Percentiles rank a stretch among this genome's conserved stretches.
phyloP scores from a whole-genome alignment of 176 grass and related monocot genomes.

The Poa pratensis region DNA sequence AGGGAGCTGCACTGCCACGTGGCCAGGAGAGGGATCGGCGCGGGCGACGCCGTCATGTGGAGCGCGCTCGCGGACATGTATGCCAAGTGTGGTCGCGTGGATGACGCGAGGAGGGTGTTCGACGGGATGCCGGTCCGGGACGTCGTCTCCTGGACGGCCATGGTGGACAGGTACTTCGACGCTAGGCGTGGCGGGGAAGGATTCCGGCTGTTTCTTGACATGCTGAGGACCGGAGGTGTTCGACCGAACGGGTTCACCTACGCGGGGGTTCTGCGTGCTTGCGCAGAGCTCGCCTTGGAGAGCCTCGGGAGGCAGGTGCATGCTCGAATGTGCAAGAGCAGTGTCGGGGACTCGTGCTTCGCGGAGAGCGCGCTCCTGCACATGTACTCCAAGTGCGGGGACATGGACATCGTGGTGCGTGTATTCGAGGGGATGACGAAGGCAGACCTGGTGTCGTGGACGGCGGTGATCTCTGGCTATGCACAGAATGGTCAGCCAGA shows the following conservation, averaged over 20 bases:
- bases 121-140: slow-evolving; percentile 56
- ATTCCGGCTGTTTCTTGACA: slow-evolving; percentile 58
- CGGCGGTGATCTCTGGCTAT: slow-evolving; percentile 64
- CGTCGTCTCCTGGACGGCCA: slow-evolving; percentile 80
- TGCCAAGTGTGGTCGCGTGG: slow-evolving; percentile 72
- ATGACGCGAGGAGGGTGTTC: slow-evolving; percentile 75
- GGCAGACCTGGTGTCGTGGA: slow-evolving; percentile 79
- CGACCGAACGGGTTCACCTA: slow-evolving; percentile 82
- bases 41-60: slow-evolving; percentile 58
- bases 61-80: slow-evolving; percentile 93
- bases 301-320: slow-evolving; percentile 71
- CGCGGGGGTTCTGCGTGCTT: slow-evolving; percentile 67
- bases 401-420: slow-evolving; percentile 57
- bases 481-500: slow-evolving; percentile 80
- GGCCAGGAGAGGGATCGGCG: slow-evolving; percentile 61
- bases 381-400: slow-evolving; percentile 92
- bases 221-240: slow-evolving; percentile 50
- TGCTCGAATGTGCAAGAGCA: slow-evolving; percentile 63
- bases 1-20: slow-evolving; percentile 88
- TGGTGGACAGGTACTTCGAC: slow-evolving; percentile 89
- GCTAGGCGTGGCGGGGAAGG: slow-evolving; percentile 52
- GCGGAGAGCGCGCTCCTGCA: slow-evolving; percentile 64
- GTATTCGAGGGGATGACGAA: slow-evolving; percentile 58
- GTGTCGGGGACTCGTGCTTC: slow-evolving; percentile 57
- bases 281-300: slow-evolving; percentile 57